These are phyloP conservation scores for Globisporangium mamillatum DNA, from an alignment of 352 stramenopile species.

Conservation along the genomic window DNA sequence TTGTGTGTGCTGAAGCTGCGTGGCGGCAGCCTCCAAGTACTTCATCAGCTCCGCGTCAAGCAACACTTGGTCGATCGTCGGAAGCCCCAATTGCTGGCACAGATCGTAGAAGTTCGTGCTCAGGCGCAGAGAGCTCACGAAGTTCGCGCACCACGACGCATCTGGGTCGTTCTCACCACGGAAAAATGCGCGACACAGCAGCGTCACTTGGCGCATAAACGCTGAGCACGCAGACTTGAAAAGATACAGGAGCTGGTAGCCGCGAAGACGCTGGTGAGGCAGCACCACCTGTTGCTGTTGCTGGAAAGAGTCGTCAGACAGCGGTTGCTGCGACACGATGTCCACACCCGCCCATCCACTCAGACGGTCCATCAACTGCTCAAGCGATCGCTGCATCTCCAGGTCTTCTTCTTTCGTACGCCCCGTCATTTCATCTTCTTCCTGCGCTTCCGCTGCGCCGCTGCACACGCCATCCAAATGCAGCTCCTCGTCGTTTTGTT, in stretches of 20 bases:
- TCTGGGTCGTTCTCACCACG: slow-evolving; percentile 75
- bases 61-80: slow-evolving; percentile 54
- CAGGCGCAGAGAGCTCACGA: slow-evolving; percentile 68
- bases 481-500: slow-evolving; percentile 43
- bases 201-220: slow-evolving; percentile 79
- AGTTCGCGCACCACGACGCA: slow-evolving; percentile 73
- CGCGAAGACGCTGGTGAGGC: slow-evolving; percentile 33
- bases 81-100: slow-evolving; percentile 71
- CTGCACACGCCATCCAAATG: slow-evolving; percentile 14
- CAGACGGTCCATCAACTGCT: slow-evolving; percentile 52
- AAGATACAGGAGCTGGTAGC: slow-evolving; percentile 54
- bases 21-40: slow-evolving; percentile 55
- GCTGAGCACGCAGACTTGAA: slow-evolving; percentile 73
- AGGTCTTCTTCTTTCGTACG: slow-evolving; percentile 30
- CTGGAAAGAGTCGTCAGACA: slow-evolving; percentile 4
- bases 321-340: slow-evolving; percentile 21
- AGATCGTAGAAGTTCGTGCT: slow-evolving; percentile 76
- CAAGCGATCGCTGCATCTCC: slow-evolving; percentile 41
- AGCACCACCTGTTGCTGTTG: slow-evolving; percentile 13
- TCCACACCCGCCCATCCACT: slow-evolving; percentile 42
- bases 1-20: slow-evolving; percentile 41
- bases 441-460: slow-evolving; percentile 4
- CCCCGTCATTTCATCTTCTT: slow-evolving; percentile 16
- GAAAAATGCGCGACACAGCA: slow-evolving; percentile 76
- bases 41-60: slow-evolving; percentile 41